Percentiles rank a stretch among this genome's conserved stretches.
These are phyloP conservation scores for Spathaspora passalidarum DNA, from an alignment of 805 yeast genomes.

Conservation along the genomic window DNA sequence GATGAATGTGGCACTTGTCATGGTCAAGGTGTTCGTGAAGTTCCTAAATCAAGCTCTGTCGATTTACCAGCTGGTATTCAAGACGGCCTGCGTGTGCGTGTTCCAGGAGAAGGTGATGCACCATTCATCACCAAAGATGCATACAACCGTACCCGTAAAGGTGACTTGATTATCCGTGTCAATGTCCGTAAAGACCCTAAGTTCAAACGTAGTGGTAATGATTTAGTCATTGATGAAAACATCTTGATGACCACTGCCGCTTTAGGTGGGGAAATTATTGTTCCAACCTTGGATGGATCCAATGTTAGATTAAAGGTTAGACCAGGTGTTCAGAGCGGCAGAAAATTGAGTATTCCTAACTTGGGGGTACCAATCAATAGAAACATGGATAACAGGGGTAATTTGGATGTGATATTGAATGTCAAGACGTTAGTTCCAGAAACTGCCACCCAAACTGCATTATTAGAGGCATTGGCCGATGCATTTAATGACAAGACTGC, in stretches of 20 bases:
- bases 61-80: slow-evolving; percentile 86
- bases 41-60: slow-evolving; percentile 67
- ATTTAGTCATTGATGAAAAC: slow-evolving; percentile 61
- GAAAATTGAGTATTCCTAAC: slow-evolving; percentile 70
- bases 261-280: slow-evolving; percentile 82
- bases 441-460: slow-evolving; percentile 80
- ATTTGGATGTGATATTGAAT: slow-evolving; percentile 69
- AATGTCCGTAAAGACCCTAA: slow-evolving; percentile 71
- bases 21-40: slow-evolving; percentile 81
- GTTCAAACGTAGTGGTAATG: slow-evolving; percentile 65
- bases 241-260: slow-evolving; percentile 96
- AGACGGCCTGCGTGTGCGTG: slow-evolving; percentile 82
- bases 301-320: slow-evolving; percentile 75
- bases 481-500: slow-evolving; percentile 80
- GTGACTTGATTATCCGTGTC: slow-evolving; percentile 84
- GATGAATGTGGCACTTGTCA: slow-evolving; percentile 81
- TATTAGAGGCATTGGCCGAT: slow-evolving; percentile 93
- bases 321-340: slow-evolving; percentile 79
- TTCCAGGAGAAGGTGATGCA: slow-evolving; percentile 87
- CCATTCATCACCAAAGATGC: slow-evolving; percentile 74
- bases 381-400: slow-evolving; percentile 63
- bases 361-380: slow-evolving; percentile 78
- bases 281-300: slow-evolving; percentile 88
- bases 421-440: slow-evolving; percentile 72
- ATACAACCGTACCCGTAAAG: slow-evolving; percentile 66